These are phyloP conservation scores for Globisporangium uncinulatum DNA, from an alignment of 352 stramenopile genomes.

Conservation along the genomic window DNA sequence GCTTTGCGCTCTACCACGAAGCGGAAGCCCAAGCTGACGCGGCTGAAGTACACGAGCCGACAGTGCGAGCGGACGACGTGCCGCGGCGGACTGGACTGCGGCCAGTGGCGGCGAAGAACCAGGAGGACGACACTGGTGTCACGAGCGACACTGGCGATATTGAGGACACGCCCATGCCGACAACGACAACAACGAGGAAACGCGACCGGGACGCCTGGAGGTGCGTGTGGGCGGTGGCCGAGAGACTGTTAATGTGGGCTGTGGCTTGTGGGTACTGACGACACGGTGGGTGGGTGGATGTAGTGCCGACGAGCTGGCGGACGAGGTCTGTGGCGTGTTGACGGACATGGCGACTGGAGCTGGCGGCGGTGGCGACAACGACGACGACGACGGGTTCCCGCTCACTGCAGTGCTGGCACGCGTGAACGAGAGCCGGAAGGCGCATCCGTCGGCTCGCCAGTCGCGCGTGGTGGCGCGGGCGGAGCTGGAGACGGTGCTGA, in stretches of 20 bases:
- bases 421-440: slow-evolving; percentile 57
- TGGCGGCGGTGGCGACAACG: slow-evolving; percentile 18
- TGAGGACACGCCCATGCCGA: slow-evolving; percentile 18
- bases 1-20: slow-evolving; percentile 98
- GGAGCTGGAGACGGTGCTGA: slow-evolving; percentile 68
- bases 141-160: too few species aligned
- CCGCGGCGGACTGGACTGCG: too few species aligned
- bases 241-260: not conserved
- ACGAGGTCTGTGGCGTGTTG: slow-evolving; percentile 56
- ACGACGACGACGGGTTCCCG: slow-evolving; percentile 63
- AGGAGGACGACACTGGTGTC: too few species aligned
- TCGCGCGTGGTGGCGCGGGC: slow-evolving; percentile 27
- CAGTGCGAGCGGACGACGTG: too few species aligned
- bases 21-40: too few species aligned
- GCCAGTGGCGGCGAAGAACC: not conserved
- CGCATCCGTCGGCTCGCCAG: too few species aligned
- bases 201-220: slow-evolving; percentile 56
- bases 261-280: not conserved
- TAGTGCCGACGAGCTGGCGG: slow-evolving; percentile 51
- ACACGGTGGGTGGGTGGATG: not conserved
- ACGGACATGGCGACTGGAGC: slow-evolving; percentile 45
- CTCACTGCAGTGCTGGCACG: slow-evolving; percentile 49
- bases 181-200: slow-evolving; percentile 41
- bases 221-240: slow-evolving; percentile 23
- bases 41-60: too few species aligned